Conservation (phyloP, 2,329 filamentous ascomycete genomes). For the Mariannaea sp. region DNA sequence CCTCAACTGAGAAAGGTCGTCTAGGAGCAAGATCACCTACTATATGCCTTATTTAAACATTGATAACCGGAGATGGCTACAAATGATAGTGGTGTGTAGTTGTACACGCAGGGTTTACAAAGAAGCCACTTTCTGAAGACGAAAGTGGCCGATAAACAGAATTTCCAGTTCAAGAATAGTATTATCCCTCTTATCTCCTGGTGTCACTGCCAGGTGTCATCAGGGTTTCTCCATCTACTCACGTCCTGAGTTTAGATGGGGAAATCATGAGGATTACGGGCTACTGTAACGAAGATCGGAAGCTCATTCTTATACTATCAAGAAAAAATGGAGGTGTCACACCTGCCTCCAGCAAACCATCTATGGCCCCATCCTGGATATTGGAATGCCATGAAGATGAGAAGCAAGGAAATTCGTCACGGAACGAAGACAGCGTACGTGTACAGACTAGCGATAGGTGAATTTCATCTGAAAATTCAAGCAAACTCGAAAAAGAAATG, state of each 20-base stretch:
- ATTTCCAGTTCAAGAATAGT: conserved; percentile 70
- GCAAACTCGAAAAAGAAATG: neutral
- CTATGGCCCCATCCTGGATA: no score
- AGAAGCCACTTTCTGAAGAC: conserved; percentile 93
- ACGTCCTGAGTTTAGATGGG: conserved; percentile 3
- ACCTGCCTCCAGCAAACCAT: no score
- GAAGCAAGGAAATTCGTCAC: no score
- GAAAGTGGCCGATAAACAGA: conserved; percentile 82
- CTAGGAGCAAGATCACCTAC: conserved; percentile 31
- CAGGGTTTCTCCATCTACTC: neutral
- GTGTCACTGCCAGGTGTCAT: neutral
- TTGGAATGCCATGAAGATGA: no score
- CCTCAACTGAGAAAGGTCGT: neutral
- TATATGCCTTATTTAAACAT: conserved; percentile 33
- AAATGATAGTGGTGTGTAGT: conserved; percentile 42
- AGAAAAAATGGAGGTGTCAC: no score
- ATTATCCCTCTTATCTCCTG: conserved; percentile 1
- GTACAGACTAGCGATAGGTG: no score
- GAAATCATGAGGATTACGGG: no score
- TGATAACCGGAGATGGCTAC: neutral
- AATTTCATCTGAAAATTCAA: neutral
- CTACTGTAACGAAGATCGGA: no score
- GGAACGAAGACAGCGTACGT: no score
- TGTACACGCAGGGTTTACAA: conserved; percentile 74
- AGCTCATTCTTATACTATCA: no score